A percentile compares a stretch with the other conserved stretches of the same genome.
Evolutionary conservation across 1,284 basidiomycete genomes (phyloP).

Genomic region (Ceraceosorus guamensis): DNA sequence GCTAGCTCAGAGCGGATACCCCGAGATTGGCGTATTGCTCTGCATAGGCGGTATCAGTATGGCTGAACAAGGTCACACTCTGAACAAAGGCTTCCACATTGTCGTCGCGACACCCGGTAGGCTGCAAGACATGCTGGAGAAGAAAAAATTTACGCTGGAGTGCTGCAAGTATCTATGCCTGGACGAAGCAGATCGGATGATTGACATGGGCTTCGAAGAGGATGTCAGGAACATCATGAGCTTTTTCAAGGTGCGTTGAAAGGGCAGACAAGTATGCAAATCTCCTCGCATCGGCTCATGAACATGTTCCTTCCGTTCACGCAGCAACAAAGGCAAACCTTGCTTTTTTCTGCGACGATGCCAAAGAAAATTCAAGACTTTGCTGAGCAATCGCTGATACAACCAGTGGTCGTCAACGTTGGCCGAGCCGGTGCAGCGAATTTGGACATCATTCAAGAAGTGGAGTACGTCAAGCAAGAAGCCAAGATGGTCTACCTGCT

Average conservation of each 20-base stretch:
- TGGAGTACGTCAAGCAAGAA: constrained; percentile 98
- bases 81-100: constrained; percentile 86
- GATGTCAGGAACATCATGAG: constrained; percentile 98
- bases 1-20: constrained; percentile 74
- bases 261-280: neutral
- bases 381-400: constrained; percentile 85
- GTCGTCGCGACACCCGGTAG: constrained; percentile 69
- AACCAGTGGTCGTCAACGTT: constrained; percentile 90
- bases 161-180: constrained; percentile 77
- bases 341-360: constrained; percentile 98
- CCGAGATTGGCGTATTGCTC: constrained; percentile 64
- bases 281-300: neutral
- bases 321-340: constrained; percentile 79
- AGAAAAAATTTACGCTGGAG: constrained; percentile 80
- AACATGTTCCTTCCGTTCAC: neutral
- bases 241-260: constrained; percentile 64
- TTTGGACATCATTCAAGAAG: constrained; percentile 90
- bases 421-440: constrained; percentile 96
- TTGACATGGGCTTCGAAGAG: constrained; percentile 97
- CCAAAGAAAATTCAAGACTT: constrained; percentile 98
- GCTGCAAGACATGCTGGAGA: constrained; percentile 62
- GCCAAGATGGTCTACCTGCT: constrained; percentile 98
- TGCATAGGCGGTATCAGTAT: constrained; percentile 98
- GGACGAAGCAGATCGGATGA: constrained; percentile 99
- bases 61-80: constrained; percentile 83